Base-by-base conservation (phyloP, 2,329 filamentous ascomycete species). In the Byssothecium circinans region DNA sequence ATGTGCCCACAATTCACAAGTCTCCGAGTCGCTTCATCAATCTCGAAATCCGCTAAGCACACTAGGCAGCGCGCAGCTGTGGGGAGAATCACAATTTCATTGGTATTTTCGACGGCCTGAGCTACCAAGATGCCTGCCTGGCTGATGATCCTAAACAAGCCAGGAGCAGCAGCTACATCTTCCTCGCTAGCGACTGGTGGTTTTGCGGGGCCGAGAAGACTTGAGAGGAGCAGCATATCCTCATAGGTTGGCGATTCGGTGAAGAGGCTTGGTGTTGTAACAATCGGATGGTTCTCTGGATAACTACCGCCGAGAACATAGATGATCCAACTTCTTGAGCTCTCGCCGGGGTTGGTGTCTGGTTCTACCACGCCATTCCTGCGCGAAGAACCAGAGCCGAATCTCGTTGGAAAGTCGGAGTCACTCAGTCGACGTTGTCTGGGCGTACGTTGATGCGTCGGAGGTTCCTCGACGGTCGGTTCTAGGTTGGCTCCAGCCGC, bases 211-310 rank as follows among this genome's bases (percentile, higher is more conserved):
- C 84, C 85, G 14, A 88, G 73, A 10, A 87, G 75, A 11, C 83
- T 83, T 11, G 83, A 86, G 3, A 88, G 75, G 36, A 87, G 72
- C 64, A 87, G 80, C 84, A 88, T 87, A 57, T 88, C 84, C 68
- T 88, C 84, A 60, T 88, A 87, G 1, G 84, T 86, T 2, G 84
- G 84, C 42, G 84, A 83, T 68, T 87, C 84, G 15, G 84, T 87
- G 64, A 87, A 87, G 10, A 88, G 74, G 56, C 83, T 86, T 11
- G 84, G 85, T 17, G 85, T 86, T 7, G 84, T 85, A 52, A 87
- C 79, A 18, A 86, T 85, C 18, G 84, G 85, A 62, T 87, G 84
- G 55, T 86, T 85, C 57, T 87, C 84, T 1, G 85, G 84, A 43
- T 87, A 81, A 55, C 84, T 86, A 34, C 84, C 85, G 36, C 84